phyloP scores from a whole-genome alignment of 148 eudicot genomes.

The Camellia japonica region DNA sequence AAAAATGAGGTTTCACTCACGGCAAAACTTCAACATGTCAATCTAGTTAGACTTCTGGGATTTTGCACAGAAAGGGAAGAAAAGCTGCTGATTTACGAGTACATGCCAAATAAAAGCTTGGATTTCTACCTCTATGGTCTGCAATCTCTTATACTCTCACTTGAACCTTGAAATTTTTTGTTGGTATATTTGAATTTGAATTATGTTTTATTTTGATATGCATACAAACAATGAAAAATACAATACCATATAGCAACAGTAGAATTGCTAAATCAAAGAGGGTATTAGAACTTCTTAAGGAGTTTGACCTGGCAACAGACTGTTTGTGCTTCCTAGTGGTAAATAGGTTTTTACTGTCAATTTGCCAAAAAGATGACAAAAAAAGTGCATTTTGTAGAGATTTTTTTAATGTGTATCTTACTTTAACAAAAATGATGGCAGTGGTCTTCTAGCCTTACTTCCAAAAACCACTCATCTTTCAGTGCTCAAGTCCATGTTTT shows the following conservation, averaged over 20 bases:
- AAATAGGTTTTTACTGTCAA: too few relatives aligned
- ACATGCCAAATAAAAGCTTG: conserved; percentile 45
- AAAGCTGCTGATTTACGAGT: conserved; percentile 44
- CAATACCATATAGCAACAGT: neutral
- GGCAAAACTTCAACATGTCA: conserved; percentile 48
- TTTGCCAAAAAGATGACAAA: neutral
- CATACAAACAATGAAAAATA: neutral
- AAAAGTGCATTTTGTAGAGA: neutral
- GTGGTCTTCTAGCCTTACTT: too few relatives aligned
- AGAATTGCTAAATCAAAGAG: neutral
- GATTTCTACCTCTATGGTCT: conserved; percentile 41
- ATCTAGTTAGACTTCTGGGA: conserved; percentile 38
- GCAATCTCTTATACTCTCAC: neutral
- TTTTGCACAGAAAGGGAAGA: conserved; percentile 42
- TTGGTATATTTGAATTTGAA: neutral
- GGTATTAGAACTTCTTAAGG: neutral
- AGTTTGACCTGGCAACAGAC: neutral
- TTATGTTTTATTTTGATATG: neutral
- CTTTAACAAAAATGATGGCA: neutral
- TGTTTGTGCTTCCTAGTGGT: too few relatives aligned
- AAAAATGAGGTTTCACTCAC: conserved; percentile 44
- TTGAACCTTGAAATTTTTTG: neutral
- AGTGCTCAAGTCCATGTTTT: neutral
- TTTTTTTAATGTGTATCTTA: neutral
- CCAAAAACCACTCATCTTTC: too few relatives aligned